Conservation (phyloP, 1,284 basidiomycete genomes). For the Apiotrichum gracile region DNA sequence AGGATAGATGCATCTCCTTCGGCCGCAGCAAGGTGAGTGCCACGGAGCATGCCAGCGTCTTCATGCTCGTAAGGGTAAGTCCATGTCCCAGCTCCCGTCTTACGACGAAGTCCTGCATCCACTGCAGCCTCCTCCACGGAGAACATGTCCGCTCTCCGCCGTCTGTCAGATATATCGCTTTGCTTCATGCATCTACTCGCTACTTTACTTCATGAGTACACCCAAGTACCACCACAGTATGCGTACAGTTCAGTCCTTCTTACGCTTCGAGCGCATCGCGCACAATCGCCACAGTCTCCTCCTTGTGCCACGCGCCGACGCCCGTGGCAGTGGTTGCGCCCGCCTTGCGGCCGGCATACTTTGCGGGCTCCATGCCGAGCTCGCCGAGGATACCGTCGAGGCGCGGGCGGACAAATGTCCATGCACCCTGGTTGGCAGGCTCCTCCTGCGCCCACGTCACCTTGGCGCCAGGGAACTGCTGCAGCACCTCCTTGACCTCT, state of each 20-base stretch:
- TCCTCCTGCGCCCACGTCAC: conserved; percentile 75
- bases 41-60: too few species aligned
- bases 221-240: too few species aligned
- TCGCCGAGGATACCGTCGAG: conserved; percentile 53
- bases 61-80: too few species aligned
- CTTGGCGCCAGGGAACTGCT: conserved; percentile 51
- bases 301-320: conserved; percentile 61
- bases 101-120: too few species aligned
- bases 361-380: conserved; percentile 41
- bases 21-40: too few species aligned
- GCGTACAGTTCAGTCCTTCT: not conserved
- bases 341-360: conserved; percentile 62
- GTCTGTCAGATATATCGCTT: too few species aligned
- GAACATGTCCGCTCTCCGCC: too few species aligned
- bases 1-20: too few species aligned
- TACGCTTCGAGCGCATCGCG: conserved; percentile 47
- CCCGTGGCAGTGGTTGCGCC: conserved; percentile 73
- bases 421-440: conserved; percentile 77
- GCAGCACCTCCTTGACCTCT: conserved; percentile 52
- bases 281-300: conserved; percentile 60
- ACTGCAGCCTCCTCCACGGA: too few species aligned
- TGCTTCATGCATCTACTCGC: too few species aligned
- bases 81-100: too few species aligned
- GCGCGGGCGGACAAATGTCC: conserved; percentile 59
- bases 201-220: too few species aligned